phyloP scores from a whole-genome alignment of 1,139 yeast genomes.

The Debaryomyces sp. region DNA sequence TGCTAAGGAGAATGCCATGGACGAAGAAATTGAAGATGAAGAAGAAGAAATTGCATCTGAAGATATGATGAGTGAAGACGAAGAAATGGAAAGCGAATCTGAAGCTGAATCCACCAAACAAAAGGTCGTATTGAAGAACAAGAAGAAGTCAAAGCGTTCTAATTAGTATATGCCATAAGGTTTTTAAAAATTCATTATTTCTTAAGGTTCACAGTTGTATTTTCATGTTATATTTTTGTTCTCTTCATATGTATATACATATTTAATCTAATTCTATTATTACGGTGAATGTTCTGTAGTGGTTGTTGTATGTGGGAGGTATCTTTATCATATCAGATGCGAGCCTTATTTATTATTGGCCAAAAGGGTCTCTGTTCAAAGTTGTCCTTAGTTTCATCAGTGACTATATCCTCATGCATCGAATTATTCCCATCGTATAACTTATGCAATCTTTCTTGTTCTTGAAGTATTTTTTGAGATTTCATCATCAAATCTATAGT shows the following conservation, averaged over 20 bases:
- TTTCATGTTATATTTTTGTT: slow-evolving; percentile 3
- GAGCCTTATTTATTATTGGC: slow-evolving; percentile 21
- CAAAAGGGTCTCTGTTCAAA: slow-evolving; percentile 34
- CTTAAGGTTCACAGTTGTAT: not conserved
- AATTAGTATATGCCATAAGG: not conserved
- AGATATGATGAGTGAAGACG: slow-evolving; percentile 41
- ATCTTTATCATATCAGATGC: not conserved
- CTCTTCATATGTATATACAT: slow-evolving; percentile 6
- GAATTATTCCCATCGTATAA: slow-evolving; percentile 3
- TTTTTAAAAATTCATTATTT: not conserved
- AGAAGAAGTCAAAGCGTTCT: slow-evolving; percentile 45
- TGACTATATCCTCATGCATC: slow-evolving; percentile 3
- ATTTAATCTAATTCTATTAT: slow-evolving; percentile 7
- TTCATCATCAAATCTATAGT: slow-evolving; percentile 36
- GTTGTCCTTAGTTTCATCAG: slow-evolving; percentile 7
- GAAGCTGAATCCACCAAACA: slow-evolving; percentile 54
- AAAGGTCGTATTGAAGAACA: slow-evolving; percentile 79
- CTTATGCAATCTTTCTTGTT: slow-evolving; percentile 12
- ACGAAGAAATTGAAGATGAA: slow-evolving; percentile 48
- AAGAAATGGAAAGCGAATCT: slow-evolving; percentile 35
- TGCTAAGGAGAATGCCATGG: slow-evolving; percentile 57
- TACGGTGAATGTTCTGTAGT: not conserved
- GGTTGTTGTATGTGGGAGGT: not conserved
- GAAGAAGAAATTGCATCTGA: slow-evolving; percentile 41
- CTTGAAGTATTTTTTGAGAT: slow-evolving; percentile 21